Evolutionary conservation across 2,329 filamentous ascomycete genomes (phyloP).

Genomic region (Fusarium veterinarium): DNA sequence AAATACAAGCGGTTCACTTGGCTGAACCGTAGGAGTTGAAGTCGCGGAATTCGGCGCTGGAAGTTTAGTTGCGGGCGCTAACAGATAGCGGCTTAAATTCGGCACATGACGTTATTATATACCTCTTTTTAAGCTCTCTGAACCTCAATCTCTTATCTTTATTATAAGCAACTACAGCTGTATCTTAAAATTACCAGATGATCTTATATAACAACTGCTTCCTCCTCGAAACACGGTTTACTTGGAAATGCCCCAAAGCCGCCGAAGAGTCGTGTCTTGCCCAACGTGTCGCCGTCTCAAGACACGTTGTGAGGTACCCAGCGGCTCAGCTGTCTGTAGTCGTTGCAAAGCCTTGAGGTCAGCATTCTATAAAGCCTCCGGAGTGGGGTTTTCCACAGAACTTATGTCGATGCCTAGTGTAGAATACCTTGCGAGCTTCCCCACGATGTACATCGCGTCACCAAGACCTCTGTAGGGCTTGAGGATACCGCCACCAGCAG

Average conservation of each 20-base stretch:
- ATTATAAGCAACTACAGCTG: no score
- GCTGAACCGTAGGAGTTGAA: not conserved
- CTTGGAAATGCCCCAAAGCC: not conserved
- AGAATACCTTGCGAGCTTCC: not conserved
- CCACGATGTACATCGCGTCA: not conserved
- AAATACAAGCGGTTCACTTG: no score
- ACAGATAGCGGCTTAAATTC: not conserved
- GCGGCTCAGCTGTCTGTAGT: not conserved
- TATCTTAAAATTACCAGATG: no score
- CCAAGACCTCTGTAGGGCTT: no score
- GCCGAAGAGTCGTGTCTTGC: not conserved
- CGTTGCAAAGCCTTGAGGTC: not conserved
- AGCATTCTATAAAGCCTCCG: not conserved
- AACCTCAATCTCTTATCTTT: no score
- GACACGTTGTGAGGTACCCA: not conserved
- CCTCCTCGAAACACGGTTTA: fast-evolving
- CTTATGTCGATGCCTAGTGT: no score
- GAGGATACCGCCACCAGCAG: fast-evolving
- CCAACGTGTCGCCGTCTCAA: not conserved
- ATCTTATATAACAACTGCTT: no score
- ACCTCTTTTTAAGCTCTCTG: no score
- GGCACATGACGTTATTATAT: not conserved
- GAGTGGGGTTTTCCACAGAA: no score
- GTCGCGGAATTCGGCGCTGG: not conserved
- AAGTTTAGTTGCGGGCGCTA: not conserved